Evolutionary conservation across 768 basidiomycete species (phyloP).

Genomic region (Epithele typhae): DNA sequence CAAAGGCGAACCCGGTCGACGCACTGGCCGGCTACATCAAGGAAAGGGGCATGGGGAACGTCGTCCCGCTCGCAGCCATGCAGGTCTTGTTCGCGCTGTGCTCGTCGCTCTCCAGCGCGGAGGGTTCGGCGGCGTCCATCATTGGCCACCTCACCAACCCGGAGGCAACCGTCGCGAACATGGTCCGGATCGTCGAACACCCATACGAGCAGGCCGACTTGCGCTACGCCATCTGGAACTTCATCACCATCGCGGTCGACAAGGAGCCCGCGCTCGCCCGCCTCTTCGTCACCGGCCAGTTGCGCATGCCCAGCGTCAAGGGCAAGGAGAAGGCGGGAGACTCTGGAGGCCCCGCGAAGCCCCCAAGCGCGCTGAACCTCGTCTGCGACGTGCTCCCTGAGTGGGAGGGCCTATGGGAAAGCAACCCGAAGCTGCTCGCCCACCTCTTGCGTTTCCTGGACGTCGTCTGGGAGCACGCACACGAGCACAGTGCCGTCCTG

Average conservation of each 20-base stretch:
- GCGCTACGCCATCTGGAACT: slow-evolving; percentile 77
- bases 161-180: slow-evolving; percentile 58
- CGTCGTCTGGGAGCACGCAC: slow-evolving; percentile 74
- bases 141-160: slow-evolving; percentile 76
- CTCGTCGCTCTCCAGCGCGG: slow-evolving; percentile 54
- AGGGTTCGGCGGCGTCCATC: slow-evolving; percentile 66
- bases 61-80: slow-evolving; percentile 63
- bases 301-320: slow-evolving; percentile 45
- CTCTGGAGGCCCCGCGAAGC: slow-evolving; percentile 26
- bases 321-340: slow-evolving; percentile 29
- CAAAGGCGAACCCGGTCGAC: slow-evolving; percentile 68
- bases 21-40: slow-evolving; percentile 65
- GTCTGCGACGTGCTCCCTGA: slow-evolving; percentile 61
- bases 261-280: slow-evolving; percentile 83
- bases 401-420: slow-evolving; percentile 76
- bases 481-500: slow-evolving; percentile 64
- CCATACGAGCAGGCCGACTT: slow-evolving; percentile 74
- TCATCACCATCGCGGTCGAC: slow-evolving; percentile 76
- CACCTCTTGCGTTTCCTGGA: slow-evolving; percentile 74
- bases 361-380: slow-evolving; percentile 58
- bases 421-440: slow-evolving; percentile 71
- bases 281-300: slow-evolving; percentile 73
- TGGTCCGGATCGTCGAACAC: slow-evolving; percentile 72
- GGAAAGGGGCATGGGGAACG: slow-evolving; percentile 54
- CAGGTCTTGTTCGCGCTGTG: slow-evolving; percentile 65